Percentiles rank a stretch among this genome's conserved stretches.
These are phyloP conservation scores for Phytopythium cucurbitacearum DNA, from an alignment of 352 stramenopile genomes.

Conservation along the genomic window DNA sequence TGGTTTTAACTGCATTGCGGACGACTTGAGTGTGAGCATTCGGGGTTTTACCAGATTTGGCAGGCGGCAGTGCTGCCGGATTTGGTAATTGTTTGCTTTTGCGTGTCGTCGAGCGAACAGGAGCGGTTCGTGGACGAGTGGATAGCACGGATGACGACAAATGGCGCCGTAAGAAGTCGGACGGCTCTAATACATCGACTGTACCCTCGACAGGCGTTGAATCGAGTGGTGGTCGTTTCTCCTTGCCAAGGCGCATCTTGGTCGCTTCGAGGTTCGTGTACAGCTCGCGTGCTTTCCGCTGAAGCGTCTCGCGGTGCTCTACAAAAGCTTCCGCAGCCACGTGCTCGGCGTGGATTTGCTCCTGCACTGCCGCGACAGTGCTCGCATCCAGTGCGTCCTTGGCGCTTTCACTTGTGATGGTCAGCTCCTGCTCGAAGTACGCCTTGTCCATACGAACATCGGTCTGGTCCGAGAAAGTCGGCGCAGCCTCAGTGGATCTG, in stretches of 20 bases:
- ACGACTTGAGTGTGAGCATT: too few relatives aligned
- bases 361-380: slow-evolving; percentile 22
- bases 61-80: too few relatives aligned
- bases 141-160: slow-evolving; percentile 25
- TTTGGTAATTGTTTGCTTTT: too few relatives aligned
- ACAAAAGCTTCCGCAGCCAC: slow-evolving; percentile 31
- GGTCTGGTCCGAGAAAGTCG: slow-evolving; percentile 31
- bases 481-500: slow-evolving; percentile 6
- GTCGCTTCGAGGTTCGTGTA: slow-evolving; percentile 42
- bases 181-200: slow-evolving; percentile 26
- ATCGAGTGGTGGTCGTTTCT: slow-evolving; percentile 1
- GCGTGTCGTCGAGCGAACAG: slow-evolving; percentile 4
- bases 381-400: too few relatives aligned
- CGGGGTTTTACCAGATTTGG: too few relatives aligned
- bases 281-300: slow-evolving; percentile 48
- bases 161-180: slow-evolving; percentile 47
- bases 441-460: slow-evolving; percentile 55
- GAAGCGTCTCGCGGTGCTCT: slow-evolving; percentile 31
- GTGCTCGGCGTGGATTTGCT: slow-evolving; percentile 36
- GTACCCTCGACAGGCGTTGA: slow-evolving; percentile 1
- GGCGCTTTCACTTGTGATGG: slow-evolving; percentile 14
- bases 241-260: neutral
- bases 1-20: too few relatives aligned
- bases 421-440: slow-evolving; percentile 56
- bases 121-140: slow-evolving; percentile 44